Conservation (phyloP, 1,284 basidiomycete genomes). For the Ustilago tritici region DNA sequence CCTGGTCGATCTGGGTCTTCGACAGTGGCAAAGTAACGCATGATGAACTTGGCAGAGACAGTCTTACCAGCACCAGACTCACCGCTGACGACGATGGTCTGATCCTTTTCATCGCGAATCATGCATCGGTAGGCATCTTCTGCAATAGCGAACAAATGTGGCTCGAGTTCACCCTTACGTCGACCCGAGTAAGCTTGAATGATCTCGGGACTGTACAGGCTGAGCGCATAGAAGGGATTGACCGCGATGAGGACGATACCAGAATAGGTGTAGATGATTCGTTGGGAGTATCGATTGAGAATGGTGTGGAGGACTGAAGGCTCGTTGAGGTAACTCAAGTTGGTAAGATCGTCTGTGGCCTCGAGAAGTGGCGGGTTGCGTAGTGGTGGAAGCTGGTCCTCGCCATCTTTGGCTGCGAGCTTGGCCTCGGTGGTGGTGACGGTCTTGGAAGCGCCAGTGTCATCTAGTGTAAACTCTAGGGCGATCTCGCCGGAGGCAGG, state of each 20-base stretch:
- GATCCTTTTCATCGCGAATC: conserved; percentile 92
- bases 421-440: conserved; percentile 61
- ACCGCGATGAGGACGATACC: conserved; percentile 97
- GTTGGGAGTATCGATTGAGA: conserved; percentile 93
- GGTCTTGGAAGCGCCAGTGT: conserved; percentile 54
- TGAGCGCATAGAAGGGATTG: conserved; percentile 90
- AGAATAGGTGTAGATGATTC: conserved; percentile 98
- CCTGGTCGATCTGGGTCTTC: conserved; percentile 79
- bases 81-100: conserved; percentile 98
- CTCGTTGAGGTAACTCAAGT: conserved; percentile 96
- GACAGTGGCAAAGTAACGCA: conserved; percentile 98
- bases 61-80: conserved; percentile 99
- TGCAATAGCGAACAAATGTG: conserved; percentile 97
- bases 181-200: conserved; percentile 96
- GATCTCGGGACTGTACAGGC: conserved; percentile 86
- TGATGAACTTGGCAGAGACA: conserved; percentile 98
- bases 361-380: conserved; percentile 96
- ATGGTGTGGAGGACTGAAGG: conserved; percentile 96
- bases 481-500: conserved; percentile 53
- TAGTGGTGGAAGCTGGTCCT: conserved; percentile 80
- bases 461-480: conserved; percentile 64
- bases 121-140: conserved; percentile 99
- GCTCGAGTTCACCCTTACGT: conserved; percentile 92
- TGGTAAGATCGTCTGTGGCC: conserved; percentile 96
- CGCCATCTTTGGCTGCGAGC: conserved; percentile 51